These are phyloP conservation scores for Metschnikowia orientalis DNA, from an alignment of 805 yeast species.

Conservation along the genomic window DNA sequence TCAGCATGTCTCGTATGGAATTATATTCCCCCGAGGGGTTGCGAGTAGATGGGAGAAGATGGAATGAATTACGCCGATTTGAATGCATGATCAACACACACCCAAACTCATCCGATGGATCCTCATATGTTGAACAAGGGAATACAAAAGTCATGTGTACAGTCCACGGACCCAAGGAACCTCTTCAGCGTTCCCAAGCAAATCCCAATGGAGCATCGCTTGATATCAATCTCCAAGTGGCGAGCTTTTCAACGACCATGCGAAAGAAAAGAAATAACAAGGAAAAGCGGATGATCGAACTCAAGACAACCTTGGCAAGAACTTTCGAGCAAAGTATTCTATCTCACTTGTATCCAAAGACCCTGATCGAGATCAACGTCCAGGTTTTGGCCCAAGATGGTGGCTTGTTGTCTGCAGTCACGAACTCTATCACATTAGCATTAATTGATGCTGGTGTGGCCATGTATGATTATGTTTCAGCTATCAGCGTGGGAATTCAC, in stretches of 20 bases:
- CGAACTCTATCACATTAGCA: constrained; percentile 85
- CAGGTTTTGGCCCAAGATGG: constrained; percentile 90
- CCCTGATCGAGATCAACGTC: constrained; percentile 68
- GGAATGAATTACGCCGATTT: constrained; percentile 86
- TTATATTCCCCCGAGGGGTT: constrained; percentile 94
- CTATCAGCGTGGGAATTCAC: constrained; percentile 73
- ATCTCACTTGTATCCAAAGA: constrained; percentile 73
- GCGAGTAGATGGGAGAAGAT: constrained; percentile 88
- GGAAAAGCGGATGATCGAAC: constrained; percentile 68
- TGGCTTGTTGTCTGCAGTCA: constrained; percentile 70
- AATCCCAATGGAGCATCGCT: constrained; percentile 52
- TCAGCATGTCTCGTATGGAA: constrained; percentile 62
- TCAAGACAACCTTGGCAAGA: constrained; percentile 60
- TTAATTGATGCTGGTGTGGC: constrained; percentile 93
- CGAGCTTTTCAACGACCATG: constrained; percentile 77
- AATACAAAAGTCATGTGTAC: constrained; percentile 82
- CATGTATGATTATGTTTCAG: constrained; percentile 83
- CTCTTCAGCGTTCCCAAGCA: constrained; percentile 50
- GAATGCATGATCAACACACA: constrained; percentile 83
- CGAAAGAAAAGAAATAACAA: constrained; percentile 64
- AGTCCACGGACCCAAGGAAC: constrained; percentile 89
- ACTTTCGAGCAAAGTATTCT: constrained; percentile 74
- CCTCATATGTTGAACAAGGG: constrained; percentile 89
- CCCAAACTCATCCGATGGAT: constrained; percentile 84
- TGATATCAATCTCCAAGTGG: constrained; percentile 61